These are phyloP conservation scores for Quercus wislizeni DNA, from an alignment of 306 rosid species.

Conservation along the genomic window DNA sequence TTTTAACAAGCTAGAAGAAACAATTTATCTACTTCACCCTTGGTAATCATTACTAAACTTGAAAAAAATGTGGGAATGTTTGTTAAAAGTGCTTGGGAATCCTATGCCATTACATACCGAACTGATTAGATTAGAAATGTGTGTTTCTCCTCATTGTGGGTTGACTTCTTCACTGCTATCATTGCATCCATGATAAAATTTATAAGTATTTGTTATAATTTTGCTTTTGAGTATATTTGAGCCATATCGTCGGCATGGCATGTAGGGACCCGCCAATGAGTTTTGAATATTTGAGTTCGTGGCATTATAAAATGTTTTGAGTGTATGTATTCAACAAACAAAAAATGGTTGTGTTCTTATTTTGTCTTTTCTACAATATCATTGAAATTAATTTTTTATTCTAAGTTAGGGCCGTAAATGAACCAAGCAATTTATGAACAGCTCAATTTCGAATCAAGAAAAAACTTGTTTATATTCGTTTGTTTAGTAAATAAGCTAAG, in stretches of 20 bases:
- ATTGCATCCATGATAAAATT: constrained; percentile 56
- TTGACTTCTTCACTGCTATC: constrained; percentile 62
- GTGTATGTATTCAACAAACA: too few species aligned
- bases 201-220: constrained; percentile 33
- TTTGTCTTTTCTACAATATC: background rate
- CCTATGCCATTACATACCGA: constrained; percentile 48
- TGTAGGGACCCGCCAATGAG: constrained; percentile 18
- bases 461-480: too few species aligned
- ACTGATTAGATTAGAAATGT: constrained; percentile 42
- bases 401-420: too few species aligned
- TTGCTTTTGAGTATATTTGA: constrained; percentile 34
- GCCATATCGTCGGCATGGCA: constrained; percentile 41
- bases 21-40: constrained; percentile 15
- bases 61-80: constrained; percentile 42
- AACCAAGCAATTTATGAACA: too few species aligned
- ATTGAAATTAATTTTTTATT: background rate
- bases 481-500: too few species aligned
- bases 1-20: constrained; percentile 21
- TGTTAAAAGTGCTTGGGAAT: constrained; percentile 48
- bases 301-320: background rate
- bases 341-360: background rate
- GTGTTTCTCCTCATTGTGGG: constrained; percentile 42
- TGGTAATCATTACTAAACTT: constrained; percentile 52
- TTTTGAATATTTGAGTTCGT: constrained; percentile 3
- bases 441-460: fast-evolving